Conservation (phyloP, 495 filamentous ascomycete species). For the Clohesyomyces aquaticus region DNA sequence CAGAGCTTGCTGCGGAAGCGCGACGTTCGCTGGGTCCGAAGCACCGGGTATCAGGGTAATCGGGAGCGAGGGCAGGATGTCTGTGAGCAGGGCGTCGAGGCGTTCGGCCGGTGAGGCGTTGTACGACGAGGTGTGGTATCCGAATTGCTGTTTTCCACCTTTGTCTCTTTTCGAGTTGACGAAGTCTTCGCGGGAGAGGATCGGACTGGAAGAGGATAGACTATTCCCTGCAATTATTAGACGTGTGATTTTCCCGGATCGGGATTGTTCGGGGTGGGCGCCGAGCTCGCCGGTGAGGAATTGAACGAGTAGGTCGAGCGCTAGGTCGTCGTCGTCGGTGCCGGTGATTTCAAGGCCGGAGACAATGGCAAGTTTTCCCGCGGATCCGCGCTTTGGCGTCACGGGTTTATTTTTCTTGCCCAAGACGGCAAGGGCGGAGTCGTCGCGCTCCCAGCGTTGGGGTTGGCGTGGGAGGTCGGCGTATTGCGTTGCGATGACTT, state of each 20-base stretch:
- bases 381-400: slow-evolving; percentile 49
- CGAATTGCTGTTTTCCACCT: slow-evolving; percentile 74
- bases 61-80: slow-evolving; percentile 60
- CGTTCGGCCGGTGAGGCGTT: slow-evolving; percentile 80
- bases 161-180: slow-evolving; percentile 53
- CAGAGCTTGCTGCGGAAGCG: slow-evolving; percentile 49
- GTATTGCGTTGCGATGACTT: slow-evolving; percentile 85
- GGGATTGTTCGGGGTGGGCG: slow-evolving; percentile 58
- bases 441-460: slow-evolving; percentile 69
- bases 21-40: slow-evolving; percentile 68
- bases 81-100: slow-evolving; percentile 79
- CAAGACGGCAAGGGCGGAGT: slow-evolving; percentile 45
- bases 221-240: slow-evolving; percentile 93
- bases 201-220: slow-evolving; percentile 57
- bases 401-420: slow-evolving; percentile 37
- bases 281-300: slow-evolving; percentile 84
- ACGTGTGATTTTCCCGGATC: slow-evolving; percentile 72
- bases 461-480: slow-evolving; percentile 84
- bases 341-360: slow-evolving; percentile 85
- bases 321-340: slow-evolving; percentile 67
- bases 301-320: slow-evolving; percentile 78
- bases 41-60: slow-evolving; percentile 55
- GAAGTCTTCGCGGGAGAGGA: slow-evolving; percentile 55
- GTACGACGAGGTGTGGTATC: slow-evolving; percentile 87
- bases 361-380: slow-evolving; percentile 76